Base-by-base conservation (phyloP, 2,329 filamentous ascomycete species). In the Nemania sp. region DNA sequence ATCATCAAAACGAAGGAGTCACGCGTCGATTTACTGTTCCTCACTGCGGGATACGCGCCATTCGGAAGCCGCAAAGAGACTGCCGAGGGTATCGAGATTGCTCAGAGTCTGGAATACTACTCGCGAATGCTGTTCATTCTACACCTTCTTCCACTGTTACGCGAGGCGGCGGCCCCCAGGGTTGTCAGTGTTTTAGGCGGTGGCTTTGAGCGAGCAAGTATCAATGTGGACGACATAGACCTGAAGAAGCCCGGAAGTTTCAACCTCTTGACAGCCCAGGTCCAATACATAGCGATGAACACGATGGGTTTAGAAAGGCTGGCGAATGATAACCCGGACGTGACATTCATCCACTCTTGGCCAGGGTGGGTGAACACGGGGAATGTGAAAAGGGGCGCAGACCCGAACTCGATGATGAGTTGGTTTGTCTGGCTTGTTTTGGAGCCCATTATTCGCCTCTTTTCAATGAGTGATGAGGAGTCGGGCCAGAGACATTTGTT, bases 11-110 rank as follows among this genome's bases (percentile, higher is more conserved):
- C 18, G 6, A 78, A 76, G 18, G 83, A 85, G 69, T 67, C 75
- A 0, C 65, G 58, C 5, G 41, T 85, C 65, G 83, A 85, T 73
- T 63, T 86, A 22, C 64, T 85, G 0, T 85, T 85, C 69, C 73
- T 85, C 0, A 80, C 79, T 0, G 72, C 82, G 0, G 83, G 84
- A 1, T 86, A 83, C 67, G 78, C 79, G 2, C 81, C 83, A 0
- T 80, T 84, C 11, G 79, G 78, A 18, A 59, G 29, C 4, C 78
- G 81, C 8, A 66, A 68, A 8, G 82, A 82, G 56, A 83, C 80
- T 0, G 1, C 72, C 1, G 83, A 85, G 68, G 83, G 82, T 0
- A 3, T 84, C 1, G 82, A 84, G n/a, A 74, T 80, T 32, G 74
- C 74, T 0, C 80, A 81, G 43, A 78, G 73, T 11, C 71, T 85